Evolutionary conservation across 768 basidiomycete genomes (phyloP).

Genomic region (Rhizopogon sp.): DNA sequence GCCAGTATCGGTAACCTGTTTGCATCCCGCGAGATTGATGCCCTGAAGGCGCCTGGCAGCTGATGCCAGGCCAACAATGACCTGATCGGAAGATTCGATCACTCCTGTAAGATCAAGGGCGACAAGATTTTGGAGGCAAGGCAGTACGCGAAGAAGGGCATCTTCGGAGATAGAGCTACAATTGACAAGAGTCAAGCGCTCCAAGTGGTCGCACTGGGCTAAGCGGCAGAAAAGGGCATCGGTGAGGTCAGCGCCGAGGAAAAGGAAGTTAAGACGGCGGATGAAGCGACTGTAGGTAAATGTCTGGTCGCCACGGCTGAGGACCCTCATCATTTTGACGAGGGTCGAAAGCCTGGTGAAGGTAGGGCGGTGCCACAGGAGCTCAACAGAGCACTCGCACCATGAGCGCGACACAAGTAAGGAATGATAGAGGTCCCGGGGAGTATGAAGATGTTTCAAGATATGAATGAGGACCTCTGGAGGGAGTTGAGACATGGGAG

Average conservation of each 20-base stretch:
- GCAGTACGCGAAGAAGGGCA: conserved; percentile 59
- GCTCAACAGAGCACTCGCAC: conserved; percentile 94
- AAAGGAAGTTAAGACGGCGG: conserved; percentile 85
- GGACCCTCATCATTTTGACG: conserved; percentile 70
- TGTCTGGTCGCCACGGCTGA: conserved; percentile 60
- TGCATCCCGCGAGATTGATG: conserved; percentile 85
- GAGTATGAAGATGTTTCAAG: conserved; percentile 73
- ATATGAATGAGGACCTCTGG: conserved; percentile 93
- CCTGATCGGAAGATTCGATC: conserved; percentile 58
- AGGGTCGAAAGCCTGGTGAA: conserved; percentile 68
- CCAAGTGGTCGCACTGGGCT: conserved; percentile 71
- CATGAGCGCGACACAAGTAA: conserved; percentile 85
- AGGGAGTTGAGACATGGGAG: conserved; percentile 68
- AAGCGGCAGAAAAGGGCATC: conserved; percentile 74
- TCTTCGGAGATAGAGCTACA: conserved; percentile 65
- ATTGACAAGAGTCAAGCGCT: conserved; percentile 84
- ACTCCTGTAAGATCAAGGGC: conserved; percentile 84
- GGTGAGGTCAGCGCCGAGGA: conserved; percentile 60
- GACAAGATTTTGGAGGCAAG: conserved; percentile 69
- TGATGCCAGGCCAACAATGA: conserved; percentile 66
- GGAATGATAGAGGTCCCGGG: conserved; percentile 67
- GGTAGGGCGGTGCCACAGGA: conserved; percentile 89
- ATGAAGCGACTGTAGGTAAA: conserved; percentile 89
- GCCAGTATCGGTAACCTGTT: conserved; percentile 70
- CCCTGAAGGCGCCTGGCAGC: conserved; percentile 80